phyloP scores from a whole-genome alignment of 1,284 basidiomycete genomes.

The Pseudomicrostroma phylloplanum region DNA sequence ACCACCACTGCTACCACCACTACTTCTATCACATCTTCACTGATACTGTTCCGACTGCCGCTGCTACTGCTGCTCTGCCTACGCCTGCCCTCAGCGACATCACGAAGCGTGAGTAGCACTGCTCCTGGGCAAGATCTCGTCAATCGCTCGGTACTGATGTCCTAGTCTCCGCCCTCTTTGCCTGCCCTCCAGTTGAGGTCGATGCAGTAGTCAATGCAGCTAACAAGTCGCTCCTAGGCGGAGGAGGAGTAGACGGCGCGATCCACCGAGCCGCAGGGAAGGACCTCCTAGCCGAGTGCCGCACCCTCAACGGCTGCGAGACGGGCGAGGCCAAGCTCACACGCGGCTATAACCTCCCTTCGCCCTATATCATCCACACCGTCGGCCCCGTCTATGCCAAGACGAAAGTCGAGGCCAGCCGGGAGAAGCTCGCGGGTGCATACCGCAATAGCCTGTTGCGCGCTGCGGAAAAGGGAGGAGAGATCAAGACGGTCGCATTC shows the following conservation, averaged over 20 bases:
- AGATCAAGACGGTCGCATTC: conserved; percentile 32
- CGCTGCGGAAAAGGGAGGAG: conserved; percentile 15
- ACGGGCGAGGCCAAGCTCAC: conserved; percentile 82
- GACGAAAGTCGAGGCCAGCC: conserved; percentile 17
- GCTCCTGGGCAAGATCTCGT: no score
- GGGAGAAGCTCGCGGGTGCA: conserved; percentile 54
- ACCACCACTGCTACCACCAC: no score
- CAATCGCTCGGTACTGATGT: no score
- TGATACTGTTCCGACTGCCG: no score
- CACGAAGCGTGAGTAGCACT: no score
- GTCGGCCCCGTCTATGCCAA: conserved; percentile 72
- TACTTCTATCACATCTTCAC: no score
- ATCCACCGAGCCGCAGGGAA: conserved; percentile 79
- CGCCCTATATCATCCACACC: conserved; percentile 74
- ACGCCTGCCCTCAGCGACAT: no score
- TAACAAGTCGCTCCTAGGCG: conserved; percentile 41
- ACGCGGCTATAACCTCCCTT: conserved; percentile 53
- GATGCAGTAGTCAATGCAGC: conserved; percentile 47
- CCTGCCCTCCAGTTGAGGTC: conserved; percentile 11
- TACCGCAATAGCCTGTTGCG: conserved; percentile 31
- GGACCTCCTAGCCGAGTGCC: conserved; percentile 68
- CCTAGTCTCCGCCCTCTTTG: no score
- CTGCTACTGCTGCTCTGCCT: no score
- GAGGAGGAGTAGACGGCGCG: conserved; percentile 45
- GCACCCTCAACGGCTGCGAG: conserved; percentile 59